Conservation (phyloP, 2,329 filamentous ascomycete species). For the Fusarium sulawesiense region DNA sequence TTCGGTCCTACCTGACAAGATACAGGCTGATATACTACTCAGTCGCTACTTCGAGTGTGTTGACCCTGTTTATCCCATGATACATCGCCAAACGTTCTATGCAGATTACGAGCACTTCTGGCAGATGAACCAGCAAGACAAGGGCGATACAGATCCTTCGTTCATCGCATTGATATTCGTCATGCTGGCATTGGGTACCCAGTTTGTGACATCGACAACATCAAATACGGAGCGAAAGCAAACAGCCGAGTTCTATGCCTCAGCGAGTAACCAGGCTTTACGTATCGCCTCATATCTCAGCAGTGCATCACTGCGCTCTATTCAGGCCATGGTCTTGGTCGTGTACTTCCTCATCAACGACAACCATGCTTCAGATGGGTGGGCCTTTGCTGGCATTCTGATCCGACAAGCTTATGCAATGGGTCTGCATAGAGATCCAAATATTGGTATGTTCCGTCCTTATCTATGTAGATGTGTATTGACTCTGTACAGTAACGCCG, state of each 20-base stretch:
- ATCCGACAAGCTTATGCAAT: constrained; percentile 84
- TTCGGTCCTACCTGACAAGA: constrained; percentile 78
- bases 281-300: constrained; percentile 82
- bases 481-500: constrained; percentile 63
- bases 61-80: constrained; percentile 84
- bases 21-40: constrained; percentile 78
- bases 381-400: constrained; percentile 82
- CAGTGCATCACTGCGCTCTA: constrained; percentile 75
- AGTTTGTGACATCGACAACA: constrained; percentile 72
- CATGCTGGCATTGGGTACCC: constrained; percentile 81
- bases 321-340: constrained; percentile 84
- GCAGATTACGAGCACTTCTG: constrained; percentile 84
- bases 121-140: constrained; percentile 69
- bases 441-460: constrained; percentile 64
- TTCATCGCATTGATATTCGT: constrained; percentile 80
- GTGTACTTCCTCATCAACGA: constrained; percentile 88
- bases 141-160: constrained; percentile 71
- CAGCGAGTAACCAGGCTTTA: constrained; percentile 81
- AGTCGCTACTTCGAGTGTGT: constrained; percentile 75
- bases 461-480: constrained; percentile 31
- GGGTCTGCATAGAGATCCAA: constrained; percentile 82
- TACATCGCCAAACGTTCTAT: constrained; percentile 80
- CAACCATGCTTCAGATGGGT: constrained; percentile 84
- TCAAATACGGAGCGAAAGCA: constrained; percentile 73
- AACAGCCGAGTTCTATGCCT: constrained; percentile 84